These are phyloP conservation scores for Ophiostoma novo-ulmi DNA, from an alignment of 2,329 filamentous ascomycete species.

Conservation along the genomic window DNA sequence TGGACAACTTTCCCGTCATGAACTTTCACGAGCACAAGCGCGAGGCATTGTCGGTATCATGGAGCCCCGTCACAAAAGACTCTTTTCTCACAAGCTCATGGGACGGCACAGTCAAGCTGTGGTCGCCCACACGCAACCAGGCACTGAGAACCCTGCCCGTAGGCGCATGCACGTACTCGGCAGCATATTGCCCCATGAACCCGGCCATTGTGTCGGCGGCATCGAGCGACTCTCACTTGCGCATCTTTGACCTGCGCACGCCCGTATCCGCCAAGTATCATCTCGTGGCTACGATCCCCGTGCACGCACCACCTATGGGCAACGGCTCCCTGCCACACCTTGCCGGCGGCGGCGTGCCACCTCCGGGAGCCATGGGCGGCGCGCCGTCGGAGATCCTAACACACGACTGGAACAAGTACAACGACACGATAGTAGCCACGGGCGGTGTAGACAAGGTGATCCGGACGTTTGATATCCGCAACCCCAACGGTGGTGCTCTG, in stretches of 20 bases:
- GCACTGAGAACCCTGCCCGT: constrained; percentile 83
- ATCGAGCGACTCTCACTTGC: constrained; percentile 80
- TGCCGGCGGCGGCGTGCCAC: constrained; percentile 24
- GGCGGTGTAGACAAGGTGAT: constrained; percentile 84
- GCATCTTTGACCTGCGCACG: constrained; percentile 86
- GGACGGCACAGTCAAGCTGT: constrained; percentile 96
- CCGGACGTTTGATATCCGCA: constrained; percentile 84
- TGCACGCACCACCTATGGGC: constrained; percentile 59
- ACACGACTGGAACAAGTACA: constrained; percentile 99
- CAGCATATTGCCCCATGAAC: constrained; percentile 84
- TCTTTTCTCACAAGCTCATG: constrained; percentile 87
- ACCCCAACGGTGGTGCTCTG: constrained; percentile 65
- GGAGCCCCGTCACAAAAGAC: constrained; percentile 88
- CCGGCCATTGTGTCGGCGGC: constrained; percentile 82
- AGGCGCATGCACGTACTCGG: constrained; percentile 89
- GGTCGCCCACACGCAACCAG: constrained; percentile 71
- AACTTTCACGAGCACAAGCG: constrained; percentile 91
- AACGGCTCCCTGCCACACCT: constrained; percentile 29
- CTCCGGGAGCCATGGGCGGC: constrained; percentile 35
- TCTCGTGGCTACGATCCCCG: constrained; percentile 74
- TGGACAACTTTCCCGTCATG: constrained; percentile 80
- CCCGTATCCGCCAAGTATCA: constrained; percentile 84
- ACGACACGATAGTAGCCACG: constrained; percentile 74
- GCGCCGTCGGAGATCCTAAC: constrained; percentile 80
- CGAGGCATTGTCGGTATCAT: constrained; percentile 87